Base-by-base conservation (phyloP, 2,329 filamentous ascomycete genomes). In the Hymenoscyphus repandus region DNA sequence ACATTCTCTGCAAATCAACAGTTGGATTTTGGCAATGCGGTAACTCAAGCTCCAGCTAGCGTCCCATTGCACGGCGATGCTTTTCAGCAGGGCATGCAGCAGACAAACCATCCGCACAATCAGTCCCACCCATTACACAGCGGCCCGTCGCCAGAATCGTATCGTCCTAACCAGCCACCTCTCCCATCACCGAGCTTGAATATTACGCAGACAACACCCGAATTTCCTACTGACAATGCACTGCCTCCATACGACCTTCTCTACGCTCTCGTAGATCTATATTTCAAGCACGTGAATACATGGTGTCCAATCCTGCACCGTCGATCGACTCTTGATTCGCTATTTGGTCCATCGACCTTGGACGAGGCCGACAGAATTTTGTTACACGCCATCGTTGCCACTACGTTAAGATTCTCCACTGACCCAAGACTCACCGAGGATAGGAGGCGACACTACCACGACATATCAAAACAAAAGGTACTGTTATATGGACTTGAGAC, bases 281-380 rank as follows among this genome's bases (percentile, higher is more conserved):
- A 88, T 64, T 90, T 90, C 62, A 87, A 88, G 55, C 83, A 90
- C 62, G 80, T 90, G 65, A 89, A 90, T 62, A 86, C 85, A 0
- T 90, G 86, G 85, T 95, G 90, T 65, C 90, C 91, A 0, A 93
- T 96, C 20, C 73, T 96, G n/a, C 89, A 96, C 68, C 82, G 89
- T 18, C 83, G 88, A 62, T 83, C 86, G 3, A 95, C 90, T 0
- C 69, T 96, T 7, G 88, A 95, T 60, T 82, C 83, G 0, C 75
- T 96, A 0, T 96, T 96, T 59, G 89, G 89, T 0, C 80, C 85
- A 1, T 81, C 83, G 0, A 80, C 84, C 1, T 72, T 93, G 1
- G 86, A 91, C 34, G 88, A 95, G 68, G 83, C 86, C 1, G 90
- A 96, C 64, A 79, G 86, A 38, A 86, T 95, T 49, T 73, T 96